Evolutionary conservation across 495 filamentous ascomycete genomes (phyloP), one percentile per base, ranked within the genome.

Genomic region (Hyaloscypha finlandica): DNA sequence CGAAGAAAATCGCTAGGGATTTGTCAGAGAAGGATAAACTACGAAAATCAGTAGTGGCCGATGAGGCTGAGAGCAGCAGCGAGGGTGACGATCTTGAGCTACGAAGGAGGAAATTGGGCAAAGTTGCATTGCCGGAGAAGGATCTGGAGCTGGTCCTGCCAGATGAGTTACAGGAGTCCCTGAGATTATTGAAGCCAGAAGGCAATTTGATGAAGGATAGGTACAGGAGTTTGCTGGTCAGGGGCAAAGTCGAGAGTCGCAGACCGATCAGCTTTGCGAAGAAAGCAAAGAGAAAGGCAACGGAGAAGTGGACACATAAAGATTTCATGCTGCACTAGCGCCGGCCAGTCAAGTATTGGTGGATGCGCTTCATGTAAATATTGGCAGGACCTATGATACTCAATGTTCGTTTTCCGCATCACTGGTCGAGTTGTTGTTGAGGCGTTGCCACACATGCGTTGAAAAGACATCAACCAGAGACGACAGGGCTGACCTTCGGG

Each of bases 281-380:
- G 83, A 91, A 94, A 79, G 82, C 85, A 66, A 91, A 87, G 83
- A 88, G 79, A 72, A 89, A 88, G 75, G 74, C 88, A 30, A 97
- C 92, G 19, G 96, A 97, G 85, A 98, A 97, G 79, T 99, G 95
- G 95, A 83, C 88, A 61, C 91, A 94, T 75, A 98, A 98, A 81
- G 95, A 99, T 77, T 98, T 97, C 80, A 86, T 85, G 76, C 75
- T 75, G n/a, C 68, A 72, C 65, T 74, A 48, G 42, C 9, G 25
- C 25, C 25, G 4, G 42, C 0, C 16, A 19, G 16, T 37, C 42
- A 48, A 48, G 42, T 12, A 6, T 37, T 37, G 0, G 12, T 3
- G 12, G 25, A 37, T 37, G 12, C 8, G 12, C 35, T 1, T 6
- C 35, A 37, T 37, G 6, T 37, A 37, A 37, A 37, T 37, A 3